Evolutionary conservation across 768 basidiomycete genomes (phyloP), one percentile per base, ranked within the genome.

Genomic region (Tubosaeta brunneosetosa): DNA sequence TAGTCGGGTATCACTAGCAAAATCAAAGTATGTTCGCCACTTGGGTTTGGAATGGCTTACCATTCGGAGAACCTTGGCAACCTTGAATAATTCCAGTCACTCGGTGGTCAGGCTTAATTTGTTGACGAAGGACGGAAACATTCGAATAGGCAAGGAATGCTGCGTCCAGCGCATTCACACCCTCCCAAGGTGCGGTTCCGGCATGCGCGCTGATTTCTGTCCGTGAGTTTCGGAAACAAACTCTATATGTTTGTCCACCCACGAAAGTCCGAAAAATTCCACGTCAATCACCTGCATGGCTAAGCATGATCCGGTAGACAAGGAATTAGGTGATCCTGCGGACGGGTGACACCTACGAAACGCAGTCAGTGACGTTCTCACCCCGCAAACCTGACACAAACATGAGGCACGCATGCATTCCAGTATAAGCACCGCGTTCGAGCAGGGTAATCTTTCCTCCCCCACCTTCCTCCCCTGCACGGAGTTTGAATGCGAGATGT

Each of bases 391-490:
- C 33, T 37, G 22, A 33, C 49, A 52, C 66, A 57, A 36, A 85
- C 90, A 91, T 91, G 58, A 92, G 63, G 63, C 90, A 90, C 16
- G 78, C 79, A 62, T 92, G 83, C 88, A 94, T 91, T 17, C 80
- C 86, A 16, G 79, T 67, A 69, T 94, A 94, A 13, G 77, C 91
- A 36, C 90, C 91, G 14, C 78, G 76, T 54, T 91, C 79, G 11
- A 92, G 73, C 19, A 94, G 72, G 31, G 80, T 77, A 44, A 85
- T 74, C 71, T 94, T 94, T 13, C 91, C 91, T 11, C 82, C 86
- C 10, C 86, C 86, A 11, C 72, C 71, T 71, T 93, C 91, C 69
- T 93, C 91, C 27, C 84, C 91, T 88, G 53, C 44, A 56, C 27
- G 56, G 48, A 51, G 49, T 43, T 44, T 48, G 31, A 25, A 49